Base-by-base conservation (phyloP, 1,284 basidiomycete species). In the Ceratobasidium sp. region DNA sequence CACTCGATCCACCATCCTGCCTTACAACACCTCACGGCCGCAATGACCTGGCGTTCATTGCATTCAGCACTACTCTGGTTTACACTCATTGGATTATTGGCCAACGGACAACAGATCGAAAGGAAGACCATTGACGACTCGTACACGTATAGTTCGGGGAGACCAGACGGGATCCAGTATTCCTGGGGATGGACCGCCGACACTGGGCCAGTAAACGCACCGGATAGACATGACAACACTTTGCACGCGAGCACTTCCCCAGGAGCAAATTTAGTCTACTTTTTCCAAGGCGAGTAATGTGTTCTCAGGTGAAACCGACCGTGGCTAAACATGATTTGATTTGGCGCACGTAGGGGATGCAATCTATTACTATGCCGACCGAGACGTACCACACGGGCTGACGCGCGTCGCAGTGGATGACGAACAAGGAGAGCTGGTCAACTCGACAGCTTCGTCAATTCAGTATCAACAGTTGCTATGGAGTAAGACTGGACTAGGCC, bases 111-210 rank as follows among this genome's bases (percentile, higher is more conserved):
- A 11, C 36, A 41, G 36, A 5, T 11, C 36, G 36, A 41, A 41
- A 41, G 69, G 27, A 33, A n/a, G 47, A 47, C 56, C 1, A 66
- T 63, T 15, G 60, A 63, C 60, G 60, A 63, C 24, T 45, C 60
- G 6, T 63, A 63, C 31, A 27, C 31, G 7, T 63, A 47, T 24
- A 45, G 27, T 24, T 45, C 31, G 22, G 31, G 24, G 47, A 41
- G 44, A 24, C 48, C 48, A 27, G 60, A 63, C 45, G 60, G 60
- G 7, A 63, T 63, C 48, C 60, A 63, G 29, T 63, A 63, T 17
- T 63, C 60, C 9, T 45, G 44, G 27, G 44, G 48, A 9, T 63
- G 60, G 60, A 31, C 45, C 11, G 15, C 60, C n/a, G 60, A 63
- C 36, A 41, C 6, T 11, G 36, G 36, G 6, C 36, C 36, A 7